Evolutionary conservation across 176 grass and related monocot genomes (phyloP).

Genomic region (Oryza glaberrima): DNA sequence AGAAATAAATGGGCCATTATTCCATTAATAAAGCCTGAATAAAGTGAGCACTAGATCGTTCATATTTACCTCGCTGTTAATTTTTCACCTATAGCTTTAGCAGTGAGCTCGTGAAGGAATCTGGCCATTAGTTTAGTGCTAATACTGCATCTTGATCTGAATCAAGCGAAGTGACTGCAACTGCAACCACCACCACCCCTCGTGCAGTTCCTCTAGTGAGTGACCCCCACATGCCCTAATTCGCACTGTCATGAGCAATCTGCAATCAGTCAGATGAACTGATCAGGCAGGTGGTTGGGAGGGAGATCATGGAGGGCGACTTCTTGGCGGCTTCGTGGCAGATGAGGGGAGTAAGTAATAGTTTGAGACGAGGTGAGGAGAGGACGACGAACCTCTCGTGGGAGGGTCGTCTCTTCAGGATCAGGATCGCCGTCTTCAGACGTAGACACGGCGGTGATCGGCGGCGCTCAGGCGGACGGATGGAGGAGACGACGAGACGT

Average conservation of each 20-base stretch:
- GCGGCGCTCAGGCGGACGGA: too few relatives aligned
- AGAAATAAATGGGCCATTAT: background rate
- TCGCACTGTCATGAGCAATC: conserved; percentile 20
- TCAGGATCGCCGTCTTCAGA: background rate
- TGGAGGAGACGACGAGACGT: too few relatives aligned
- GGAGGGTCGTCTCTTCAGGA: too few relatives aligned
- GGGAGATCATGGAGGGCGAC: background rate
- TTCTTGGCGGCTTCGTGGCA: background rate
- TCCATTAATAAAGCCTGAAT: background rate
- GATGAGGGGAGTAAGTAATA: background rate
- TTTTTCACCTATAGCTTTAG: conserved; percentile 13
- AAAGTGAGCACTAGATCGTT: background rate
- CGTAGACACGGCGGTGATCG: too few relatives aligned
- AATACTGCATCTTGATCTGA: background rate
- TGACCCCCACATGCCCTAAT: background rate
- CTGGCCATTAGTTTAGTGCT: conserved; percentile 11
- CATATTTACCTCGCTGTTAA: background rate
- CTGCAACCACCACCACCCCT: conserved; percentile 34
- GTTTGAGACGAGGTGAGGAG: background rate
- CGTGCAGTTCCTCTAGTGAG: conserved; percentile 23
- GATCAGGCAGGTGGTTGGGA: background rate
- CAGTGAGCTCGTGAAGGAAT: conserved; percentile 20
- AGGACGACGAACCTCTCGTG: background rate
- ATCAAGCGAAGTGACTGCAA: background rate
- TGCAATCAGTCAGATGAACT: background rate